These are phyloP conservation scores for Kodamaea leandrae DNA, from an alignment of 805 yeast species.

Conservation along the genomic window DNA sequence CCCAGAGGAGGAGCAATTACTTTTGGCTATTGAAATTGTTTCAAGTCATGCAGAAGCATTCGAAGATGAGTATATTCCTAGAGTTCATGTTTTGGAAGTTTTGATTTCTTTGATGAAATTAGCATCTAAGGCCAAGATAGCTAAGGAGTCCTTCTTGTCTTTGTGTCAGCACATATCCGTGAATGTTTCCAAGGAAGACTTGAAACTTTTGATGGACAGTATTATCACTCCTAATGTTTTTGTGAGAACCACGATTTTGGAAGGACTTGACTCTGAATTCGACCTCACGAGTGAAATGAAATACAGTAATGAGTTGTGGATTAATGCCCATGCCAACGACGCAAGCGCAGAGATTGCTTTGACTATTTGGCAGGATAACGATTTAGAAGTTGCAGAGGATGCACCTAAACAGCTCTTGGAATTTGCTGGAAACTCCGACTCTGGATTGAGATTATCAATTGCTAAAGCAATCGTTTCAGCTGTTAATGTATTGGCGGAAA, in stretches of 20 bases:
- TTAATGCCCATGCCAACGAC: conserved; percentile 73
- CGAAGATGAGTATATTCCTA: conserved; percentile 64
- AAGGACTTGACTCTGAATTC: conserved; percentile 82
- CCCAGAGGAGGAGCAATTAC: conserved; percentile 82
- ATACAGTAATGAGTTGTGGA: conserved; percentile 70
- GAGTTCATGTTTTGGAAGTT: conserved; percentile 59
- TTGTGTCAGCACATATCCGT: conserved; percentile 74
- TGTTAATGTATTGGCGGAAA: conserved; percentile 31
- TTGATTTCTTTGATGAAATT: conserved; percentile 65
- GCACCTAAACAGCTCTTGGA: conserved; percentile 48
- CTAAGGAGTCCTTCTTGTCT: conserved; percentile 79
- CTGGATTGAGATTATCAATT: conserved; percentile 68
- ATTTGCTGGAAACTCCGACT: conserved; percentile 53
- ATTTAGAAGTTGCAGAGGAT: conserved; percentile 44
- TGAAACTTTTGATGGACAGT: conserved; percentile 54
- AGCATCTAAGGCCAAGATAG: conserved; percentile 74
- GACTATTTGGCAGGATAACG: conserved; percentile 84
- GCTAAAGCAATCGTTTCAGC: conserved; percentile 72
- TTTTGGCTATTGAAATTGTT: conserved; percentile 73
- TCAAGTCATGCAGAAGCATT: conserved; percentile 67
- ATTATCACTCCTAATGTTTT: conserved; percentile 61
- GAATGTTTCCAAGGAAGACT: conserved; percentile 54
- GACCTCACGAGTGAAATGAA: conserved; percentile 48
- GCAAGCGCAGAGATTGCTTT: conserved; percentile 63
- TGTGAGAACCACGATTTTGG: conserved; percentile 77